Evolutionary conservation across 1,139 yeast species (phyloP), one percentile per base, ranked within the genome.

Genomic region (Kodamaea sp.): DNA sequence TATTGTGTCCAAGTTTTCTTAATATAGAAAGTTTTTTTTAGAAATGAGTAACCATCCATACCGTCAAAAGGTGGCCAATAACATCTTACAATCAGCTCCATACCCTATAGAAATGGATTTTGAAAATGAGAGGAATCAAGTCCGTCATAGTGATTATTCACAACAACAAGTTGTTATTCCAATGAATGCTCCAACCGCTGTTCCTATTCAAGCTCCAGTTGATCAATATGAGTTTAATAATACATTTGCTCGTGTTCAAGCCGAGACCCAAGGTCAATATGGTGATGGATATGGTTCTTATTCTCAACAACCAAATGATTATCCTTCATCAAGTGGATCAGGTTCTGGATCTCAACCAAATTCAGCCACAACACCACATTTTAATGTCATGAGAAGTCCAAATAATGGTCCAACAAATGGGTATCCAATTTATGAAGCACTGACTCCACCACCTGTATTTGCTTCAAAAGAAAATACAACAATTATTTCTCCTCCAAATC

Each of bases 21-120:
- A n/a, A n/a, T n/a, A 15, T 15, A 15, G 20, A 15, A 15, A 15
- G 20, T 15, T 15, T 15, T 15, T 3, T 15, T 15, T 3, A 15
- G 33, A 29, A 31, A 49, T 48, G 53, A 45, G 51, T 28, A 33
- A 42, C 27, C 70, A 65, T 42, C 70, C 71, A 5, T 65, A 65
- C 47, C 65, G 70, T 39, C 69, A 62, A 43, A 61, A 57, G 47
- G 54, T 50, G 11, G 47, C 49, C 20, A 27, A 15, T 8, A 20
- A 24, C 24, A 20, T 24, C 20, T 32, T 33, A 23, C 41, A 35
- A 23, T 27, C 30, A 11, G 32, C 41, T 8, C 40, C 38, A 9
- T 37, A 37, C 20, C 40, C 40, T 11, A 27, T 36, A 10, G 39
- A 36, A 24, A 32, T 32, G 36, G 35, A 32, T 15, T 34, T 25